These are phyloP conservation scores for Eimeria sp. DNA, from an alignment of 169 alveolate genomes.

Conservation along the genomic window DNA sequence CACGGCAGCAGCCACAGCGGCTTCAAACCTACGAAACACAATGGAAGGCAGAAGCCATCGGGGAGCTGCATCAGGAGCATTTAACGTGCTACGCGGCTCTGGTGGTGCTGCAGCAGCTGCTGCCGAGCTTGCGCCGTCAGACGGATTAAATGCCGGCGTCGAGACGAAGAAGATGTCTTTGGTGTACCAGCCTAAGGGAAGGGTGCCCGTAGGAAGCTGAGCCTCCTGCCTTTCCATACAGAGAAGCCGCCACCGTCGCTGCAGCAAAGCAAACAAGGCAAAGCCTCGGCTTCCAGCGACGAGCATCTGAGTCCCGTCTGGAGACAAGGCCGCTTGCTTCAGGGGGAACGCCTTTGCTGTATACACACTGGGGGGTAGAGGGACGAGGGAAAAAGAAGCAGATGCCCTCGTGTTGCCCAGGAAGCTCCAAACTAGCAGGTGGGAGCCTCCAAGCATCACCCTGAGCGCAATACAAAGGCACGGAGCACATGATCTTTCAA, in stretches of 20 bases:
- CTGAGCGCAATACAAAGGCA: conserved; percentile 21
- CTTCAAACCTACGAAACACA: conserved; percentile 1
- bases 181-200: conserved; percentile 88
- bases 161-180: conserved; percentile 82
- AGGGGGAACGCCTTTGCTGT: conserved; percentile 86
- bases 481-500: background rate
- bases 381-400: conserved; percentile 65
- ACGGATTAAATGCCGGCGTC: conserved; percentile 45
- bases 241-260: conserved; percentile 85
- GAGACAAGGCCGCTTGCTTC: conserved; percentile 81
- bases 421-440: conserved; percentile 50
- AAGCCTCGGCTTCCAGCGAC: conserved; percentile 85
- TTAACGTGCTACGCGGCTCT: conserved; percentile 39
- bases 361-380: conserved; percentile 86
- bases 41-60: conserved; percentile 37
- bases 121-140: background rate
- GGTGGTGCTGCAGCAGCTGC: conserved; percentile 79
- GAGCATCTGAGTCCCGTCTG: conserved; percentile 79
- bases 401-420: conserved; percentile 20
- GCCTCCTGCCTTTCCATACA: conserved; percentile 84
- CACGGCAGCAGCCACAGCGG: conserved; percentile 46
- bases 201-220: conserved; percentile 82
- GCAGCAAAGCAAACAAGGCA: conserved; percentile 84
- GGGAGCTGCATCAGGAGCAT: conserved; percentile 20
- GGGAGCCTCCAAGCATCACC: conserved; percentile 68